These are phyloP conservation scores for Triangularia setosa DNA, from an alignment of 2,329 filamentous ascomycete species.

Conservation along the genomic window DNA sequence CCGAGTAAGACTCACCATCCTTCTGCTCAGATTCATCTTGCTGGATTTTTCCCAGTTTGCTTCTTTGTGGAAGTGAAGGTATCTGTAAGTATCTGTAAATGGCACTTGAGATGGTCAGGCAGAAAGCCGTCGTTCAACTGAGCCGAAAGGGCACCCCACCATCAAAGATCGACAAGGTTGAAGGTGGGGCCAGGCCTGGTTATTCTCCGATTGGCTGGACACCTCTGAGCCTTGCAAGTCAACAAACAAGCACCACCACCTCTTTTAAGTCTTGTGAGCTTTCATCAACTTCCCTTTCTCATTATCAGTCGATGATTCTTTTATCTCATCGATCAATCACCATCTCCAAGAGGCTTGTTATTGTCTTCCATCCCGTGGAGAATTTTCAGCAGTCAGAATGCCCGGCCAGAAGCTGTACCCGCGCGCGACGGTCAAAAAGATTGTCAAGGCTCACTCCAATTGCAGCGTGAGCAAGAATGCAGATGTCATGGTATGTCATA, in stretches of 20 bases:
- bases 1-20: slow-evolving; percentile 12
- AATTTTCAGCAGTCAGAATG: slow-evolving; percentile 35
- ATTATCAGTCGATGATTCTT: neutral
- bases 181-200: slow-evolving; percentile 29
- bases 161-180: slow-evolving; percentile 21
- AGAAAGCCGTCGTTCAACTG: neutral
- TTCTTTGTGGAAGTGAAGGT: neutral
- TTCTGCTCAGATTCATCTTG: slow-evolving; percentile 16
- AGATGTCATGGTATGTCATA: slow-evolving; percentile 67
- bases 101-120: neutral
- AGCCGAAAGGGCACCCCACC: neutral
- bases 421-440: slow-evolving; percentile 79
- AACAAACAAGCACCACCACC: slow-evolving; percentile 8
- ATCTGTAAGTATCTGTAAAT: neutral
- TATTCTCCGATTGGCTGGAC: slow-evolving; percentile 16
- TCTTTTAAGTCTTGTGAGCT: neutral
- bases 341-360: neutral
- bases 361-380: neutral
- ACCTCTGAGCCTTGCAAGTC: slow-evolving; percentile 4
- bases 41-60: neutral
- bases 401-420: slow-evolving; percentile 74
- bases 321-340: neutral
- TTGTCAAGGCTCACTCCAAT: slow-evolving; percentile 83
- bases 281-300: neutral
- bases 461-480: slow-evolving; percentile 78